These are phyloP conservation scores for Mortierella alpina DNA, from an alignment of 192 early-diverging fungal species.

Conservation along the genomic window DNA sequence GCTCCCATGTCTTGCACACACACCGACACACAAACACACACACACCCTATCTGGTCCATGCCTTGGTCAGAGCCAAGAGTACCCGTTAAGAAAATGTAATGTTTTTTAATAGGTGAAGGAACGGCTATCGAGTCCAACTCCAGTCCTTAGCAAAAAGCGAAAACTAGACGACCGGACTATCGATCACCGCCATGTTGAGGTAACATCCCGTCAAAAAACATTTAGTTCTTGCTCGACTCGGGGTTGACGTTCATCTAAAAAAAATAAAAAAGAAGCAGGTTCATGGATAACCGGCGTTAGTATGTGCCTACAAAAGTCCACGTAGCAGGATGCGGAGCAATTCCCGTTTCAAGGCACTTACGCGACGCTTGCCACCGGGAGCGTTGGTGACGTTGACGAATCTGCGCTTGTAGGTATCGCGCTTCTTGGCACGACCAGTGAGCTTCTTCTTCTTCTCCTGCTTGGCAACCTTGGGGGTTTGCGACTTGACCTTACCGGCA, in stretches of 20 bases:
- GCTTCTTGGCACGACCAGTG: slow-evolving; percentile 94
- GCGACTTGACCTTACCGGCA: slow-evolving; percentile 99
- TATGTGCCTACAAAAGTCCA: no score
- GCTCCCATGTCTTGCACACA: no score
- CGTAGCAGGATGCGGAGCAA: neutral
- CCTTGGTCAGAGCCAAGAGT: no score
- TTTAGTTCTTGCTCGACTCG: slow-evolving; percentile 54
- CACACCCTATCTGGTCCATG: no score
- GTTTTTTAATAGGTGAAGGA: no score
- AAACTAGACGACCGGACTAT: neutral
- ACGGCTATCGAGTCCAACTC: neutral
- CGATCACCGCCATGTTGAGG: slow-evolving; percentile 4
- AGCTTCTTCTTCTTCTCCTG: slow-evolving; percentile 97
- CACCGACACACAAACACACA: no score
- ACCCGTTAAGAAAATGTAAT: no score
- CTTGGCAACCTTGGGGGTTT: slow-evolving; percentile 98
- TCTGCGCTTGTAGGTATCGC: slow-evolving; percentile 95
- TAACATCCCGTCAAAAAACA: slow-evolving; percentile 21
- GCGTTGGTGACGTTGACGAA: slow-evolving; percentile 93
- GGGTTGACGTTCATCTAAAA: slow-evolving; percentile 52
- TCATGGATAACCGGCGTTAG: no score
- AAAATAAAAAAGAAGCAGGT: neutral
- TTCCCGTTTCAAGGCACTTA: slow-evolving; percentile 46
- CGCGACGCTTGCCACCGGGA: slow-evolving; percentile 92
- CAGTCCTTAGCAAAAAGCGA: slow-evolving; percentile 7